Conservation (phyloP, 2,329 filamentous ascomycete genomes). For the Ramularia endophylla region DNA sequence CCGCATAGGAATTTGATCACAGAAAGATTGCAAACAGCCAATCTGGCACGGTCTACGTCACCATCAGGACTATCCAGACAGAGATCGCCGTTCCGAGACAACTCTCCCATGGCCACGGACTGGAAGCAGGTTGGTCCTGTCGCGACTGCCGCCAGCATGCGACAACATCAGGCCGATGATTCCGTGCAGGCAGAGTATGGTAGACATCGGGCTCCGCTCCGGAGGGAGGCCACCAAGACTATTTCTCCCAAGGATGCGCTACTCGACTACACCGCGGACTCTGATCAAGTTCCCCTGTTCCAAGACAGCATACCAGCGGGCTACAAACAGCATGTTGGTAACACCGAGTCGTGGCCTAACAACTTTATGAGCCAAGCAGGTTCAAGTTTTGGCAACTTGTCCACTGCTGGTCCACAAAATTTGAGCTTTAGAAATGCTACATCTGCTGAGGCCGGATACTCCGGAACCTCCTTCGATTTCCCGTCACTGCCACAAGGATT, state of each 20-base stretch:
- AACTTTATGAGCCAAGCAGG: conserved; percentile 40
- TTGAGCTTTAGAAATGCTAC: conserved; percentile 43
- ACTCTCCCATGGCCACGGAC: conserved; percentile 44
- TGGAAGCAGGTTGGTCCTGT: conserved; percentile 36
- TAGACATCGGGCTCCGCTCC: conserved; percentile 26
- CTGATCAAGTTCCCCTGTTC: conserved; percentile 70
- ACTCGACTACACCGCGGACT: conserved; percentile 69
- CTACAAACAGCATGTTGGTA: conserved; percentile 30
- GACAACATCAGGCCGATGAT: conserved; percentile 57
- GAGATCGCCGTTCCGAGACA: conserved; percentile 74
- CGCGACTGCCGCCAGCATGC: conserved; percentile 52
- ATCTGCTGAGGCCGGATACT: conserved; percentile 26
- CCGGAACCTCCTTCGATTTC: conserved; percentile 34
- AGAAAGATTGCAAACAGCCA: conserved; percentile 72
- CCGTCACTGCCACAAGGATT: conserved; percentile 23
- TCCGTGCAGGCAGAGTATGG: conserved; percentile 46
- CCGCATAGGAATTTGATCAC: conserved; percentile 59
- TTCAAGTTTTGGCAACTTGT: conserved; percentile 39
- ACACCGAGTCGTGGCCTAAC: conserved; percentile 20
- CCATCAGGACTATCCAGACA: conserved; percentile 54
- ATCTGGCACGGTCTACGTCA: conserved; percentile 59
- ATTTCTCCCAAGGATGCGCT: conserved; percentile 93
- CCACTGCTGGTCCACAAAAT: conserved; percentile 33
- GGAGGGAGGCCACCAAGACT: conserved; percentile 56
- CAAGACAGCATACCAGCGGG: conserved; percentile 43